Evolutionary conservation across 2,329 filamentous ascomycete genomes (phyloP), one percentile per base, ranked within the genome.

Genomic region (Amphichorda felina): DNA sequence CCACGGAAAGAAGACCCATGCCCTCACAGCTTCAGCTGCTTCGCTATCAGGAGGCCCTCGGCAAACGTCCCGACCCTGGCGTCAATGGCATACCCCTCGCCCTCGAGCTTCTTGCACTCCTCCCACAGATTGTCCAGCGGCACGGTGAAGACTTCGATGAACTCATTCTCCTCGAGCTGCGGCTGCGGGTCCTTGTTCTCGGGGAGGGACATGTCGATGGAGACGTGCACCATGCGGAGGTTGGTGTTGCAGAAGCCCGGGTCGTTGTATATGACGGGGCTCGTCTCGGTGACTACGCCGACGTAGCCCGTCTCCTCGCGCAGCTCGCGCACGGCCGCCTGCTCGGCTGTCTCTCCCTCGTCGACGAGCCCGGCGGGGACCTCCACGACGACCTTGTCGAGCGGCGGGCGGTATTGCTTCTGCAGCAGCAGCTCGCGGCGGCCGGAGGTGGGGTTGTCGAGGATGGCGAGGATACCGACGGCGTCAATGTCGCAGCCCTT

Each of bases 71-170:
- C 83, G 2, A 89, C 78, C 27, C 83, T 66, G 5, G 82, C 82
- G 55, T 91, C 84, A 44, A 91, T 83, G 1, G 80, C 83, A 54
- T 73, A 87, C 0, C 84, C 84, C 43, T 85, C 63, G 2, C 61
- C 60, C 50, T 87, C 82, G 1, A 87, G 62, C 43, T 55, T 68
- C 52, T 75, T 74, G 50, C 78, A 78, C 50, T 81, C 75, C 0
- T 66, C 66, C 61, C 79, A 86, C 27, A 89, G 55, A 11, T 68
- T 61, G 15, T 57, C 61, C 30, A 89, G 50, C 5, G 76, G 78
- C 7, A 85, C 66, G 8, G 71, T 73, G 48, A 89, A 88, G 24
- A 79, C 78, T 53, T 88, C 82, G 49, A 89, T 88, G 50, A 87
- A 88, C 57, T 89, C 83, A 42, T 76, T 79, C 18, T 87, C 82